Evolutionary conservation across 2,329 filamentous ascomycete species (phyloP), one percentile per base, ranked within the genome.

Genomic region (Amauroascus verrucosus): DNA sequence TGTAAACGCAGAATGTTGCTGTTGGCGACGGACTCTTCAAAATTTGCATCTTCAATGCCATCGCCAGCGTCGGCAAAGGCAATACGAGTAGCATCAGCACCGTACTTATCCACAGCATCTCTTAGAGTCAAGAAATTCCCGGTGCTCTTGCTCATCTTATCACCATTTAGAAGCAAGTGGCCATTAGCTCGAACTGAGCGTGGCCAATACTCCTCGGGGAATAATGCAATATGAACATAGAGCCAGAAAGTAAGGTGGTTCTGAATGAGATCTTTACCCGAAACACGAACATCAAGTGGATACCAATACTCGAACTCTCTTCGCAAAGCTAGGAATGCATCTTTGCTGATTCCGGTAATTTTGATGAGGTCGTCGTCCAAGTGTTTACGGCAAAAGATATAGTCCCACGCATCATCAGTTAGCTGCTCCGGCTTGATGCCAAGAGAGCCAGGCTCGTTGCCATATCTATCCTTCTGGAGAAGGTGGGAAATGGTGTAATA

Each of bases 131-230:
- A 78, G 76, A 98, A 98, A 74, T 97, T 98, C 58, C 93, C 93
- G 0, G 90, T 96, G 51, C 85, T 91, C 76, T 98, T 98, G 68
- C 83, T 86, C 93, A 98, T 98, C 80, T 98, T 98, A 68, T 95
- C 88, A 48, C 91, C 91, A 68, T 98, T 98, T 59, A 98, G 77
- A 70, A 95, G 82, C 64, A 97, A 74, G 72, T 97, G 91, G 1
- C 93, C 93, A 66, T 98, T 98, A 58, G 86, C 84, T 59, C 93
- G 85, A 60, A 97, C 79, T 58, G 83, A 83, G 49, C 79, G 80
- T 9, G 93, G 93, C 89, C 91, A 96, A 75, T 89, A 94, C 68
- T 91, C 81, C 55, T 81, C 80, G 11, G 83, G 81, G 77, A 96
- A 97, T 41, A 98, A 78, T 9, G 93, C 93, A 59, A 93, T 71